Percentiles rank a stretch among this genome's conserved stretches.
Evolutionary conservation across 2,329 filamentous ascomycete species (phyloP).

Genomic region (Epichloe scottii): DNA sequence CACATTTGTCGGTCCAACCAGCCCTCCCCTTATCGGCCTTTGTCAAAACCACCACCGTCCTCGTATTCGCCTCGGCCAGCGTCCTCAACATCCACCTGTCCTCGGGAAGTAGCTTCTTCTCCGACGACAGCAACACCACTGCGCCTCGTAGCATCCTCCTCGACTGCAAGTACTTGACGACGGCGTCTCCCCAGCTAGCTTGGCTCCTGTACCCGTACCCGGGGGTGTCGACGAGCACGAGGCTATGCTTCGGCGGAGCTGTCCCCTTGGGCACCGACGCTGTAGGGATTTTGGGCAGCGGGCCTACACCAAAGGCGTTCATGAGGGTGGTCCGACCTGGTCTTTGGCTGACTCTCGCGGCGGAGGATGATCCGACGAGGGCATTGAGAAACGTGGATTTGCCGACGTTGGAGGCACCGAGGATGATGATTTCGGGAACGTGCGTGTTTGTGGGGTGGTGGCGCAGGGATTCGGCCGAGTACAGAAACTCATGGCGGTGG

Average conservation of each 20-base stretch:
- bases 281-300: conserved; percentile 18
- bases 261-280: conserved; percentile 21
- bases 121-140: conserved; percentile 39
- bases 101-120: conserved; percentile 36
- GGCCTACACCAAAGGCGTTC: conserved; percentile 44
- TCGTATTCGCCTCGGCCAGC: conserved; percentile 31
- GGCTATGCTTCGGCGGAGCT: conserved; percentile 30
- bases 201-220: conserved; percentile 36
- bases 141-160: conserved; percentile 37
- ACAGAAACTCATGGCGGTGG: conserved; percentile 28
- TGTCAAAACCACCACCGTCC: conserved; percentile 39
- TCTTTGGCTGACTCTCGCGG: conserved; percentile 36
- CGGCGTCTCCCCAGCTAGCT: conserved; percentile 38
- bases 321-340: conserved; percentile 42
- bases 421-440: conserved; percentile 55
- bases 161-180: conserved; percentile 36
- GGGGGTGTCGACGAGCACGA: conserved; percentile 39
- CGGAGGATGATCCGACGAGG: conserved; percentile 40
- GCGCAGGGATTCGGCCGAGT: conserved; percentile 35
- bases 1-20: conserved; percentile 17
- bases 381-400: conserved; percentile 85
- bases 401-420: conserved; percentile 80
- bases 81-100: conserved; percentile 35
- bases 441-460: conserved; percentile 38
- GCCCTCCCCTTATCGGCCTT: conserved; percentile 39